Conservation (phyloP, 345 rosid genomes). For the Eucalyptus globulus region DNA sequence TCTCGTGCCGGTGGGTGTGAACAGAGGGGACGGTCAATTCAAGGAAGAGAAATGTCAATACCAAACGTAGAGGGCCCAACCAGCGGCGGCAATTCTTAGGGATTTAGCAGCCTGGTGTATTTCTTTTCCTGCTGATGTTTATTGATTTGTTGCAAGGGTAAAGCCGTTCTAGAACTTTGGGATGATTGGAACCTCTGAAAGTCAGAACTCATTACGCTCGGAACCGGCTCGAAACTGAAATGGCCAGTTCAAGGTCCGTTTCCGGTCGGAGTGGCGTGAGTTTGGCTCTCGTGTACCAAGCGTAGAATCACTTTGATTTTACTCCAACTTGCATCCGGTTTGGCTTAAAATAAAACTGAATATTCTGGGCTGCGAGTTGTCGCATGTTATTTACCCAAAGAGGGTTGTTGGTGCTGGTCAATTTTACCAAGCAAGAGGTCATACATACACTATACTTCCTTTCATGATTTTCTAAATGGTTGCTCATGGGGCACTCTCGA, state of each 20-base stretch:
- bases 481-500: neutral
- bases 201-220: accelerated
- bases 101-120: neutral
- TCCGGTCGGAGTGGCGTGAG: neutral
- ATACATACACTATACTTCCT: too few species aligned
- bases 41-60: neutral
- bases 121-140: neutral
- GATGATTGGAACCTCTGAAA: neutral
- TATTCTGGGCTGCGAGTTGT: neutral
- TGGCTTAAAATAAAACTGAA: neutral
- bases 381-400: neutral
- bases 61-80: neutral
- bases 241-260: neutral
- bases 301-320: neutral
- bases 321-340: neutral
- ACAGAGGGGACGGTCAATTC: neutral
- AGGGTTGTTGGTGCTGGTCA: neutral
- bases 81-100: neutral
- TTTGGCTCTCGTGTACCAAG: neutral
- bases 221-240: neutral
- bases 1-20: neutral
- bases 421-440: neutral
- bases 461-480: neutral
- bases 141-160: neutral
- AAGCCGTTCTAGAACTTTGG: neutral